Evolutionary conservation across 2,329 filamentous ascomycete species (phyloP), one percentile per base, ranked within the genome.

Genomic region (Rhinocladiella mackenziei): DNA sequence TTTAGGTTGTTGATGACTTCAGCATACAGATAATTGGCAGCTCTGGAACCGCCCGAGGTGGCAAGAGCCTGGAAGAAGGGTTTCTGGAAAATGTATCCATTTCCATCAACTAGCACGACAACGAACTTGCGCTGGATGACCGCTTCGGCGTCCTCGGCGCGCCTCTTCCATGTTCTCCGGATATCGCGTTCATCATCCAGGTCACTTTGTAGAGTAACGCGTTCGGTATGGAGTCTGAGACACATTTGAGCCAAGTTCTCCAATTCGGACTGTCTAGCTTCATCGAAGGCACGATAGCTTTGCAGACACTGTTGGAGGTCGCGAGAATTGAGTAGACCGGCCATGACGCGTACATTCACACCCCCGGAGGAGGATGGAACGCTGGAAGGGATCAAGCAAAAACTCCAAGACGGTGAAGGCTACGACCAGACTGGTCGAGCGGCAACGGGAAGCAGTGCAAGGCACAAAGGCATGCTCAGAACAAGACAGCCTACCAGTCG

Each of bases 31-130:
- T 48, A 34, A 38, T 53, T 51, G 20, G 53, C 53, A 11, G 53
- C 78, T 40, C 63, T 68, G 41, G 71, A 68, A 3, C 80, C 80
- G 10, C 79, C 80, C 2, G 45, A 49, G 3, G 77, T 69, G 17
- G 38, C 30, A 1, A 72, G 70, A 4, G 65, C 65, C 31, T 61
- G 62, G 37, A 78, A 57, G 6, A 77, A 64, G 20, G 66, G 60
- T 29, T 78, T 74, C 23, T 73, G 67, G 56, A 80, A 76, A 15
- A 73, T 56, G 54, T 81, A 81, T 35, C 75, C 76, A 60, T 83
- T 78, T 14, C 78, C 80, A 44, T 83, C 79, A 9, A 83, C 64
- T 0, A 83, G 64, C 5, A 83, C 73, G 2, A 83, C 65, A 1
- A 77, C 76, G 53, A 81, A 83, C 0, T 77, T 73, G 14, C 73